phyloP scores from a whole-genome alignment of 2,329 filamentous ascomycete species.

The Clarireedia hainanense region DNA sequence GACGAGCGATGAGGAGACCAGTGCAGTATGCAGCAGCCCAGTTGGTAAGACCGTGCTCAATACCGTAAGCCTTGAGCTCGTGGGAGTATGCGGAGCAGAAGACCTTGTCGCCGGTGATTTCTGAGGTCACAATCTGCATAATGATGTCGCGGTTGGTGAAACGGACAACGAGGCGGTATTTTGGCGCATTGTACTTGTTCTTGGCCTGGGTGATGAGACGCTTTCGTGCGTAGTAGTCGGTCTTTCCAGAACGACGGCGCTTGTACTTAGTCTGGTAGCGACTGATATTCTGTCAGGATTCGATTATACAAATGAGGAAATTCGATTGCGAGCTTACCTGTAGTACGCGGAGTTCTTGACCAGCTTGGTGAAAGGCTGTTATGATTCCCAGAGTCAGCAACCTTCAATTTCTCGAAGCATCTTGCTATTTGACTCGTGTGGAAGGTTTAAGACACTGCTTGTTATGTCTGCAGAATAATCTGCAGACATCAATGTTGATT shows the following conservation, averaged over 20 bases:
- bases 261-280: conserved; percentile 99
- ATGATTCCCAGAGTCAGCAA: conserved; percentile 84
- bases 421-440: conserved; percentile 66
- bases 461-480: conserved; percentile 8
- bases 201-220: conserved; percentile 99
- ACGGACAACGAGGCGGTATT: conserved; percentile 98
- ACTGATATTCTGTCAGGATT: conserved; percentile 40
- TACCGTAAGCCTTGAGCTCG: conserved; percentile 96
- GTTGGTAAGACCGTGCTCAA: conserved; percentile 98
- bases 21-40: conserved; percentile 97
- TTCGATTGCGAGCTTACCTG: conserved; percentile 57
- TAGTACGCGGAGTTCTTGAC: conserved; percentile 99
- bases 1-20: conserved; percentile 93
- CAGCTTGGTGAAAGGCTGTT: conserved; percentile 82
- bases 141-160: conserved; percentile 99
- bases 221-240: conserved; percentile 99
- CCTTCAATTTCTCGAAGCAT: conserved; percentile 98
- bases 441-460: conserved; percentile 17
- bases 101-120: conserved; percentile 97
- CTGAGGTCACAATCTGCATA: conserved; percentile 91
- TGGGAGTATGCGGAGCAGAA: conserved; percentile 88
- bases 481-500: conserved; percentile 19
- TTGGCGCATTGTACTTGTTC: conserved; percentile 99
- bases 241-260: conserved; percentile 93
- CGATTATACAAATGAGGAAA: conserved; percentile 21